Evolutionary conservation across 805 yeast species (phyloP), one percentile per base, ranked within the genome.

Genomic region (Myxozyma udenii): DNA sequence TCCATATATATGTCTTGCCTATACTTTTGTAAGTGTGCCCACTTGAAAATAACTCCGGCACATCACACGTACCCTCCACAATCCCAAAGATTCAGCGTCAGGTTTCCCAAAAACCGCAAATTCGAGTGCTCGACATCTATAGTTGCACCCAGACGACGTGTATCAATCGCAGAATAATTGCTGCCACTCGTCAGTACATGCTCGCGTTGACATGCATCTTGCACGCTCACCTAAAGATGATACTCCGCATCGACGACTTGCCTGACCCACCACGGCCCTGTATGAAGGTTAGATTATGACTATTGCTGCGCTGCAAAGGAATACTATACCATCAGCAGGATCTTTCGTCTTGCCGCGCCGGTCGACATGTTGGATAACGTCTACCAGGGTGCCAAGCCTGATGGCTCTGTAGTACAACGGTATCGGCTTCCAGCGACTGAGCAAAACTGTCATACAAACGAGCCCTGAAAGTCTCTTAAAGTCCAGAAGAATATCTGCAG

Each of bases 71-170:
- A 60, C 61, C 96, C 96, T 63, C 98, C 98, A 71, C 98, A 93
- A 68, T 93, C 98, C 98, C 98, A 90, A 21, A 93, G 73, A 63
- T 91, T 91, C 41, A 93, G 74, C 0, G 97, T 89, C 95, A 93
- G 88, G 66, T 91, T 90, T 1, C 96, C 96, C 53, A 93, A 73
- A 64, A 93, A 90, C 45, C 98, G 74, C 50, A 93, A 71, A 70
- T 91, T 96, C 1, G 97, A 88, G 66, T 93, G 96, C 66, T 93
- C 98, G n/a, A 93, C 97, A 65, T 93, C 98, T 51, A 93, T 90
- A 0, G 98, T 93, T 9, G 98, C 98, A 1, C 98, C 98, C 12
- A 93, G 71, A 51, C 98, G 76, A 58, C 98, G 77, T 2, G 98
- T 93, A 66, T 93, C 98, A 65, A 91, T 87, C 0, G 98, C 98